These are phyloP conservation scores for Kodamaea neixiangensis DNA, from an alignment of 805 yeast species.

Conservation along the genomic window DNA sequence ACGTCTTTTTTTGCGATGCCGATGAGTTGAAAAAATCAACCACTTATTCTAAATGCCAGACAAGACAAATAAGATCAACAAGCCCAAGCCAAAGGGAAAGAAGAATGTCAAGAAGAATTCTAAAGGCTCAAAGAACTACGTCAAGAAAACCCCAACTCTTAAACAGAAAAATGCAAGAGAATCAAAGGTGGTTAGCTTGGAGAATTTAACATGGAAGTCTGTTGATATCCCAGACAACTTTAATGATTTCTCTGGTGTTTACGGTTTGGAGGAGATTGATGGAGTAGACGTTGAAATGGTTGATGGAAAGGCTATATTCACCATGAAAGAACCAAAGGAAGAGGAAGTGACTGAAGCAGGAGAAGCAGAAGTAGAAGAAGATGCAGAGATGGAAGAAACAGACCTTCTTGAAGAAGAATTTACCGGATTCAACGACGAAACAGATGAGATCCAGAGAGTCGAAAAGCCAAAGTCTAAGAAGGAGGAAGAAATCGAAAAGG, in stretches of 20 bases:
- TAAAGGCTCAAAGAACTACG: slow-evolving; percentile 10
- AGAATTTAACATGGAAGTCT: slow-evolving; percentile 70
- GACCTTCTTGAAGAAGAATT: slow-evolving; percentile 27
- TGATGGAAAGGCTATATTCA: slow-evolving; percentile 65
- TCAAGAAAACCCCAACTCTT: slow-evolving; percentile 24
- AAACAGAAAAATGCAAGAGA: slow-evolving; percentile 32
- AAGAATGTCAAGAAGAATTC: slow-evolving; percentile 7
- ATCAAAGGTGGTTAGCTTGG: slow-evolving; percentile 48
- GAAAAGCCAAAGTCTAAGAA: slow-evolving; percentile 10
- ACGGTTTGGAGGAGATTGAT: slow-evolving; percentile 90
- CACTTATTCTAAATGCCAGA: neutral
- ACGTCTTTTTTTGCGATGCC: slow-evolving; percentile 4
- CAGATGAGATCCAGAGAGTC: slow-evolving; percentile 8
- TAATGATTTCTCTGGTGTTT: slow-evolving; percentile 87
- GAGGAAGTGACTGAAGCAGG: slow-evolving; percentile 20
- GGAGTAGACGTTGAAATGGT: slow-evolving; percentile 83
- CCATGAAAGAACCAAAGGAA: slow-evolving; percentile 30
- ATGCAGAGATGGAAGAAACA: too few relatives aligned
- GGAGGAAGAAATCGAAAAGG: slow-evolving; percentile 12
- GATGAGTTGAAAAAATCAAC: slow-evolving; percentile 6
- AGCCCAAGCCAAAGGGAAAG: slow-evolving; percentile 4
- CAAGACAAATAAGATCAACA: neutral
- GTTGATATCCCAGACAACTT: slow-evolving; percentile 81
- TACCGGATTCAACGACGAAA: slow-evolving; percentile 27
- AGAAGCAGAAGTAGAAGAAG: slow-evolving; percentile 23